Evolutionary conservation across 176 grass and related monocot species (phyloP), one percentile per base, ranked within the genome.

Genomic region (Thalia dealbata): DNA sequence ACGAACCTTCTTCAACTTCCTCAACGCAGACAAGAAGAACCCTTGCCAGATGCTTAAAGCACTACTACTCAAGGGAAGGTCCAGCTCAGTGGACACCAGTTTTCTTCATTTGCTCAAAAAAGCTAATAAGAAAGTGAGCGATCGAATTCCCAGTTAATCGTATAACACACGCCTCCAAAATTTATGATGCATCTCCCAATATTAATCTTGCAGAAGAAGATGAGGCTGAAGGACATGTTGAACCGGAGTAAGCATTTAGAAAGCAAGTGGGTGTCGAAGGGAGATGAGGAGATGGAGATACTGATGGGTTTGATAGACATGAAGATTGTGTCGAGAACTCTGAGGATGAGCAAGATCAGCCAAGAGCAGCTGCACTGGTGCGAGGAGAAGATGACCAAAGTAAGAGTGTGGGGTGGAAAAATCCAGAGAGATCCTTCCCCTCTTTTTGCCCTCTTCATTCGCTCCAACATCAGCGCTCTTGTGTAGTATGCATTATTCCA

Each of bases 281-380:
- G 80, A 32, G 79, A 82, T 7, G 82, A 93, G 79, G 87, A 85
- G 72, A 86, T 85, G 72, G 80, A 86, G 23, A 75, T 93, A 65
- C 72, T 93, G 56, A 91, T 93, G 71, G 95, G 84, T 0, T 77
- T 99, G 8, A 99, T 99, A 74, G 90, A 99, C 74, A 71, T 99
- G 59, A 87, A 88, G 52, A 75, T 93, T 73, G 83, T 99, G 52
- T 87, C 90, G n/a, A 82, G 95, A 79, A 90, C 88, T 81, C 79
- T 99, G 50, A 87, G 95, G 62, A 86, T 88, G 95, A 69, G 85
- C 52, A 86, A 88, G 50, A 54, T 81, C 61, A 91, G 76, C 14
- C 84, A 85, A 59, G 87, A 93, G 61, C 95, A 99, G 79, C 71
- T 99, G 74, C 87, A 88, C 52, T 99, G 95, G 95, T 99, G 95